Base-by-base conservation (phyloP, 805 yeast genomes). In the Teunomyces gatunensis region DNA sequence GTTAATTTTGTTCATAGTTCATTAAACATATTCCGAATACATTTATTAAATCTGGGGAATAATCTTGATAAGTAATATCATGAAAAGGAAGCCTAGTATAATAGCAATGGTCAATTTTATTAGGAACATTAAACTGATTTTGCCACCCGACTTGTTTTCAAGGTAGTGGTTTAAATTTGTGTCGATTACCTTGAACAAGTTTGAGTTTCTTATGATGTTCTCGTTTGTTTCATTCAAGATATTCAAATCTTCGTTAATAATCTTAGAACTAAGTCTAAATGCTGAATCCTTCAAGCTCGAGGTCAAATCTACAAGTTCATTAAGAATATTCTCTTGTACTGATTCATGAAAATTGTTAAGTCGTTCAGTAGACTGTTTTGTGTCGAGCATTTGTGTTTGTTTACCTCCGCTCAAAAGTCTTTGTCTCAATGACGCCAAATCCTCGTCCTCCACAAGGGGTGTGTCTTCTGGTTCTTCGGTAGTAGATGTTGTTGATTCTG, bases 301-400 rank as follows among this genome's bases (percentile, higher is more conserved):
- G 0, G 83, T 81, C 63, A 81, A 70, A 15, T 67, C 73, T 3
- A 75, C 58, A 42, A 81, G 64, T 35, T 81, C 84, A 25, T 60
- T 61, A 28, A 81, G 57, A 12, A 81, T 63, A 33, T 75, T 77
- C 32, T 75, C 75, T 58, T 81, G 86, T 21, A 71, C 48, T 9
- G 67, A 61, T 47, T 71, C 77, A 53, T 73, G 77, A 56, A 69
- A 69, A 7, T 63, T 61, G 50, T 73, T 73, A 41, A 51, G 50
- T 23, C 52, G 47, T 21, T 62, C 65, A 11, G 51, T 39, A 15
- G 47, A 45, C 13, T 42, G 46, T 9, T 41, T 45, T 5, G 50
- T 33, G 29, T 50, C 53, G 32, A 52, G 48, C 42, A 47, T 28
- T 18, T 40, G 53, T 6, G 54, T 54, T 36, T 42, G 47, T n/a